Evolutionary conservation across 352 stramenopile genomes (phyloP).

Genomic region (Globisporangium echinulatum): DNA sequence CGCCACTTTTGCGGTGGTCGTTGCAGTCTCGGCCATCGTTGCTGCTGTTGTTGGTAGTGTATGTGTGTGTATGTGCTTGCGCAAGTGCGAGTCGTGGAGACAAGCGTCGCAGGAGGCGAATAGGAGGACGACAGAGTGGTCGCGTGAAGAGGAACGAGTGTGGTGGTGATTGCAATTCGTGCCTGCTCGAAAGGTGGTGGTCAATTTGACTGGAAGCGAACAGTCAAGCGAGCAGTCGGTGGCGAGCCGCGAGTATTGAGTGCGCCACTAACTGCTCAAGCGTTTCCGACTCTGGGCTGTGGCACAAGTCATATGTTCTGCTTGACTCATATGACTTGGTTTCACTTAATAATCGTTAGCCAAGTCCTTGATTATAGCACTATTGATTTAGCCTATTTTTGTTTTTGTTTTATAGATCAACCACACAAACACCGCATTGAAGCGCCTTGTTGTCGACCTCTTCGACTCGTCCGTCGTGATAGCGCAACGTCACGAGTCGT

Average conservation of each 20-base stretch:
- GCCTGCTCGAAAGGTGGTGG: not conserved
- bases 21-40: not conserved
- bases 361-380: too few relatives aligned
- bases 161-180: not conserved
- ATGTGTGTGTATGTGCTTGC: not conserved
- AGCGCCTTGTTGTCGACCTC: too few relatives aligned
- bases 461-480: too few relatives aligned
- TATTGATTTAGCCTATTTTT: too few relatives aligned
- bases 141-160: not conserved
- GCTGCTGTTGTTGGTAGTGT: not conserved
- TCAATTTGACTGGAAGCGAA: conserved; percentile 16
- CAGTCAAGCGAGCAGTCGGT: not conserved
- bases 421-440: too few relatives aligned
- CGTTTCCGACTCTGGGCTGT: not conserved
- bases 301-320: too few relatives aligned
- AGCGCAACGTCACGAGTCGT: too few relatives aligned
- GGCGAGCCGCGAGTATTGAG: not conserved
- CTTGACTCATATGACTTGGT: too few relatives aligned
- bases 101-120: too few relatives aligned
- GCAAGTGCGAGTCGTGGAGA: too few relatives aligned
- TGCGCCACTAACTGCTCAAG: not conserved
- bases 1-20: not conserved
- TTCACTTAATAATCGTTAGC: too few relatives aligned
- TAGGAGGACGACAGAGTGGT: not conserved
- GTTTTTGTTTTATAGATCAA: too few relatives aligned